Evolutionary conservation across 2,329 filamentous ascomycete species (phyloP).

Genomic region (Trichoderma asperellum): DNA sequence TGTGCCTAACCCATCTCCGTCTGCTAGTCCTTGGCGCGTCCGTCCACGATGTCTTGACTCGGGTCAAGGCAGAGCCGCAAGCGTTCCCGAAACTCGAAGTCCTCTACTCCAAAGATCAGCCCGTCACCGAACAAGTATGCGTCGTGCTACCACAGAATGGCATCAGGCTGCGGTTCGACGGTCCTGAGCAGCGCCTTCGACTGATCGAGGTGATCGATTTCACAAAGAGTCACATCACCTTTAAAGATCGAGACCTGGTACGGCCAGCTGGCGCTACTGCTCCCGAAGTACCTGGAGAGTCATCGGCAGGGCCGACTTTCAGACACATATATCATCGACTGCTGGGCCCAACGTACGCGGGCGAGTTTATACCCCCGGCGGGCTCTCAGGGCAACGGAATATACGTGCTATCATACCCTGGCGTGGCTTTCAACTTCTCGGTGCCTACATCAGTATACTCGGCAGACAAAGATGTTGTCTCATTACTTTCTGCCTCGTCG

Average conservation of each 20-base stretch:
- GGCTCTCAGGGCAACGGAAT: slow-evolving; percentile 63
- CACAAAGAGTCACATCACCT: slow-evolving; percentile 78
- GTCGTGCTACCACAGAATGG: slow-evolving; percentile 83
- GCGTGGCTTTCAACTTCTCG: slow-evolving; percentile 90
- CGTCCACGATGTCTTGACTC: slow-evolving; percentile 84
- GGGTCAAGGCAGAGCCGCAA: slow-evolving; percentile 84
- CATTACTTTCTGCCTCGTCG: slow-evolving; percentile 77
- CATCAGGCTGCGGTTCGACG: slow-evolving; percentile 88
- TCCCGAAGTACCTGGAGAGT: slow-evolving; percentile 39
- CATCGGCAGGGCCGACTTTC: slow-evolving; percentile 70
- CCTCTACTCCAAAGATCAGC: slow-evolving; percentile 74
- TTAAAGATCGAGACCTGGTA: slow-evolving; percentile 78
- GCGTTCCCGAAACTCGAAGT: slow-evolving; percentile 83
- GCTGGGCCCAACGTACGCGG: slow-evolving; percentile 91
- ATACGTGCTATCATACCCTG: slow-evolving; percentile 92
- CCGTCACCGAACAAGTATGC: slow-evolving; percentile 74
- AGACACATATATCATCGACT: slow-evolving; percentile 89
- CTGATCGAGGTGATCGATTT: slow-evolving; percentile 93
- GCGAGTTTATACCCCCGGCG: slow-evolving; percentile 79
- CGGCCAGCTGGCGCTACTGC: slow-evolving; percentile 57
- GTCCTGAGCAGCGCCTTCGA: slow-evolving; percentile 85
- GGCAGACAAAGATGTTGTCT: slow-evolving; percentile 78
- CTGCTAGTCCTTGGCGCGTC: slow-evolving; percentile 82
- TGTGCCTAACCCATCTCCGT: background rate
- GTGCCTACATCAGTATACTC: slow-evolving; percentile 76